Conservation (phyloP, 306 rosid species). For the Cicer yamashitae region DNA sequence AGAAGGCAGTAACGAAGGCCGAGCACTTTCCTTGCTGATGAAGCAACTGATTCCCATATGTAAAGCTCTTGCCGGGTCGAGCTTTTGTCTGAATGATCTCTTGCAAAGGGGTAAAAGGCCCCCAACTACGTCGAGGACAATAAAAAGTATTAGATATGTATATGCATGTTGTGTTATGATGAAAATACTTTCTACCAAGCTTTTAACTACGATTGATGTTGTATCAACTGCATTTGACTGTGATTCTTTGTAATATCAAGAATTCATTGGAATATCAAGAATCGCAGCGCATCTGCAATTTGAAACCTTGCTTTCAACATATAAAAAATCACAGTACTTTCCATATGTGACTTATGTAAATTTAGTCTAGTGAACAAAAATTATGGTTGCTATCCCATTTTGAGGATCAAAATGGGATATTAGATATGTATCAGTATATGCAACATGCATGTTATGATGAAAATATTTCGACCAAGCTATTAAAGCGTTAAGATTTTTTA, state of each 20-base stretch:
- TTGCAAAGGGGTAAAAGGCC: slow-evolving; percentile 87
- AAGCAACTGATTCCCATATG: slow-evolving; percentile 88
- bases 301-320: not conserved
- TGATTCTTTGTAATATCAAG: too few species aligned
- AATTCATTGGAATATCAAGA: too few species aligned
- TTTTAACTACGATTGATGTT: too few species aligned
- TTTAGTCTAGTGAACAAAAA: not conserved
- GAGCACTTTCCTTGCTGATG: slow-evolving; percentile 78
- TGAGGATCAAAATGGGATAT: not conserved
- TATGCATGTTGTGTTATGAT: too few species aligned
- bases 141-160: not conserved
- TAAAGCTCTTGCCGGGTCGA: slow-evolving; percentile 77
- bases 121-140: slow-evolving; percentile 64
- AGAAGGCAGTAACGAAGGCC: slow-evolving; percentile 84
- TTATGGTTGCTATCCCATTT: not conserved
- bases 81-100: slow-evolving; percentile 70
- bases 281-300: too few species aligned
- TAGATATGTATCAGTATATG: too few species aligned
- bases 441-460: too few species aligned
- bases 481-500: too few species aligned
- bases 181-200: too few species aligned
- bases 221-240: too few species aligned
- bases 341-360: not conserved
- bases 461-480: too few species aligned
- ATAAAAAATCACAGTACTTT: not conserved